These are phyloP conservation scores for Globisporangium sylvaticum DNA, from an alignment of 352 stramenopile genomes.

Conservation along the genomic window DNA sequence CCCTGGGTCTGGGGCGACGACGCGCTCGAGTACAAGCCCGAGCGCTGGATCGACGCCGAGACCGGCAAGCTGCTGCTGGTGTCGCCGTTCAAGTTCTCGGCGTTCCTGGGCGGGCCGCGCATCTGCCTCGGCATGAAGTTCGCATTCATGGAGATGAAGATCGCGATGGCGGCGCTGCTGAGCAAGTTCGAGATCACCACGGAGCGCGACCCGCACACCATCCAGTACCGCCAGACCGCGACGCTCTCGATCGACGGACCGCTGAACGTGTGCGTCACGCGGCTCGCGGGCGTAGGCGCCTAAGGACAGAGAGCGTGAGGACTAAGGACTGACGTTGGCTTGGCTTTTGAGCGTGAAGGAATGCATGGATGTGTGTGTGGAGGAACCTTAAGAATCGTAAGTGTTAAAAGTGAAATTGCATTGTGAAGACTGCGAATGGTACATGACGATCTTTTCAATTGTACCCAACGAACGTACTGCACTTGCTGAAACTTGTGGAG, in stretches of 20 bases:
- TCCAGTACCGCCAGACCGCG: conserved; percentile 41
- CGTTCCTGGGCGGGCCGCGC: conserved; percentile 60
- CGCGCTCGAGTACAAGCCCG: conserved; percentile 53
- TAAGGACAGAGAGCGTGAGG: neutral
- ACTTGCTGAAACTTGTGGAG: too few species aligned
- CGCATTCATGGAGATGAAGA: conserved; percentile 61
- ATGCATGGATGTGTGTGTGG: too few species aligned
- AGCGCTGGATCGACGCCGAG: conserved; percentile 52
- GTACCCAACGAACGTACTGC: too few species aligned
- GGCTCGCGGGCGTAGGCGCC: neutral
- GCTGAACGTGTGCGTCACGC: conserved; percentile 12
- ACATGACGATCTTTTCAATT: too few species aligned
- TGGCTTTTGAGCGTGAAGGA: too few species aligned
- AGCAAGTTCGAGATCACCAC: conserved; percentile 41
- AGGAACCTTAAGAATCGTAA: too few species aligned
- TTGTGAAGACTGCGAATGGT: too few species aligned
- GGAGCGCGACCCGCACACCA: conserved; percentile 30
- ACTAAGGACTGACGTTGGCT: neutral
- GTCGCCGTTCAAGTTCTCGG: conserved; percentile 60
- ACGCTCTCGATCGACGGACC: conserved; percentile 40
- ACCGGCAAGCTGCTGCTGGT: conserved; percentile 40
- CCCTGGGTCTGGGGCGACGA: conserved; percentile 61
- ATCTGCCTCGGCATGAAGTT: conserved; percentile 71
- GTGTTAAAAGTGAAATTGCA: too few species aligned
- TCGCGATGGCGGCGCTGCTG: conserved; percentile 46